These are phyloP conservation scores for Vitellaria paradoxa DNA, from an alignment of 179 eudicot species.

Conservation along the genomic window DNA sequence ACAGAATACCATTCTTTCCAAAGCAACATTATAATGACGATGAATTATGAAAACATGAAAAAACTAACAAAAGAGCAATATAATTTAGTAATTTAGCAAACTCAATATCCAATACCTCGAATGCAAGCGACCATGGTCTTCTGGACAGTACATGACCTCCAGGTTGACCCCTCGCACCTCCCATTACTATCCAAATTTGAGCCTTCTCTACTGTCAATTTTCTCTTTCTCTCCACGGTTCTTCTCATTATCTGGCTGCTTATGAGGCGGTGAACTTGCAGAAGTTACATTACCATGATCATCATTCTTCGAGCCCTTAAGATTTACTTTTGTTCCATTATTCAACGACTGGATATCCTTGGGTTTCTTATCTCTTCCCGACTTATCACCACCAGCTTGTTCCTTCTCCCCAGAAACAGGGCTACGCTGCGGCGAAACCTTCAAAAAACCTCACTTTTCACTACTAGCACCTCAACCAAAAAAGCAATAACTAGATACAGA, in stretches of 20 bases:
- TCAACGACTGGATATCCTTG: constrained; percentile 22
- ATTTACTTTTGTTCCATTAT: constrained; percentile 8
- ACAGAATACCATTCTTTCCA: too few relatives aligned
- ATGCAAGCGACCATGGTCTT: constrained; percentile 56
- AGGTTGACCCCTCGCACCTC: constrained; percentile 40
- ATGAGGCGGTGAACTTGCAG: constrained; percentile 16
- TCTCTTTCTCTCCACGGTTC: constrained; percentile 23
- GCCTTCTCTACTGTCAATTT: constrained; percentile 12
- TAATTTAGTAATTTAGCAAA: not conserved
- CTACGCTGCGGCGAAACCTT: constrained; percentile 42
- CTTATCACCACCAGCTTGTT: constrained; percentile 16
- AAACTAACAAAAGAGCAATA: constrained; percentile 1
- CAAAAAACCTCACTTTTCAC: constrained; percentile 16
- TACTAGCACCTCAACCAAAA: too few relatives aligned
- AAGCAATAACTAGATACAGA: not conserved
- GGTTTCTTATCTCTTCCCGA: too few relatives aligned
- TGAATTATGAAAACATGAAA: too few relatives aligned
- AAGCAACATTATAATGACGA: too few relatives aligned
- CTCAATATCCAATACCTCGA: constrained; percentile 42
- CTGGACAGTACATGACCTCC: constrained; percentile 32
- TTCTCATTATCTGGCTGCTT: constrained; percentile 15
- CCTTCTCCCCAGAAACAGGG: constrained; percentile 19
- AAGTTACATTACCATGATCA: constrained; percentile 1
- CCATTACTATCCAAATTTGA: constrained; percentile 19
- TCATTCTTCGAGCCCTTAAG: constrained; percentile 6